Percentiles rank a stretch among this genome's conserved stretches.
Evolutionary conservation across 495 filamentous ascomycete species (phyloP).

Genomic region (Chaetomidium leptoderma): DNA sequence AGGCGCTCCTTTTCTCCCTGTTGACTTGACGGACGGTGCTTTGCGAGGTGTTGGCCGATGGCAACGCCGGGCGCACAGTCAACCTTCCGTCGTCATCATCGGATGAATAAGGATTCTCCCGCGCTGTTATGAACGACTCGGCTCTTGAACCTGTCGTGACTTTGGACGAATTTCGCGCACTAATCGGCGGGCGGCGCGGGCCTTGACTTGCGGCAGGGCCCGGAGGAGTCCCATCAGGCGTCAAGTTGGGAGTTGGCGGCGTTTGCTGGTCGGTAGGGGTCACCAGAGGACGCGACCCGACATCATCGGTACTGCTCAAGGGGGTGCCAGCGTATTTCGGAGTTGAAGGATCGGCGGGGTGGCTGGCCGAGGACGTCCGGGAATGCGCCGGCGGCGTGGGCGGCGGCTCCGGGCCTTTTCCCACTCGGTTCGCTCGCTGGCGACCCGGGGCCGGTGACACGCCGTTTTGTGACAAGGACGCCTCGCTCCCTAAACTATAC

Average conservation of each 20-base stretch:
- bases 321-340: slow-evolving; percentile 34
- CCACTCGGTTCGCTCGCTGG: slow-evolving; percentile 32
- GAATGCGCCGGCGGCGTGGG: slow-evolving; percentile 55
- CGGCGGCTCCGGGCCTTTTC: slow-evolving; percentile 41
- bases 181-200: slow-evolving; percentile 38
- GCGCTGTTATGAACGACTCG: slow-evolving; percentile 71
- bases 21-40: slow-evolving; percentile 39
- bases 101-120: slow-evolving; percentile 56
- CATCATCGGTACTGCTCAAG: slow-evolving; percentile 32
- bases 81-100: slow-evolving; percentile 51
- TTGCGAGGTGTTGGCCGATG: slow-evolving; percentile 43
- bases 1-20: slow-evolving; percentile 25
- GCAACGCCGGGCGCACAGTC: slow-evolving; percentile 46
- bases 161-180: slow-evolving; percentile 44
- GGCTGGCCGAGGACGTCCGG: slow-evolving; percentile 45
- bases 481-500: slow-evolving; percentile 19
- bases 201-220: slow-evolving; percentile 35
- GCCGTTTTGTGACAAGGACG: slow-evolving; percentile 23
- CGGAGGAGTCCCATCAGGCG: slow-evolving; percentile 67
- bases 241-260: slow-evolving; percentile 69
- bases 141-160: slow-evolving; percentile 53
- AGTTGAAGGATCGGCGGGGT: slow-evolving; percentile 34
- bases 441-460: slow-evolving; percentile 24
- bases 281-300: slow-evolving; percentile 34
- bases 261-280: slow-evolving; percentile 62